Evolutionary conservation across 73 alveolate species (phyloP).

Genomic region (Tetrahymena malaccensis): DNA sequence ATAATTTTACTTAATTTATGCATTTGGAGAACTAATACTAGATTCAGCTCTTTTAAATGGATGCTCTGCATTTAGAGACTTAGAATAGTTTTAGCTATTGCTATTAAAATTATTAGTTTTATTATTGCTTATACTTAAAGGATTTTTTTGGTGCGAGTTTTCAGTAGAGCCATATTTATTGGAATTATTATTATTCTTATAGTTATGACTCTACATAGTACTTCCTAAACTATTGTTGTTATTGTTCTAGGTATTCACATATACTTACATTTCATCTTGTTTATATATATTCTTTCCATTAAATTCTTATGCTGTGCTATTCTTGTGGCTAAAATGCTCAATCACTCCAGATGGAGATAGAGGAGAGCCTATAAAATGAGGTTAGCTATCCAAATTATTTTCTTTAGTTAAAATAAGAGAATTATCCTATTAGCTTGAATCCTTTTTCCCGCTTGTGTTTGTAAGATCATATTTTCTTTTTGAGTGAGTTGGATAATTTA

Average conservation of each 20-base stretch:
- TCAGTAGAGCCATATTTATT: not conserved
- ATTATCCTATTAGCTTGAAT: not conserved
- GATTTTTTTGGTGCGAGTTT: not conserved
- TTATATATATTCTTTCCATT: not conserved
- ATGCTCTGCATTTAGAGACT: not conserved
- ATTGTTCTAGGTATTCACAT: no score
- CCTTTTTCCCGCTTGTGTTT: not conserved
- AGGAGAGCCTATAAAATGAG: not conserved
- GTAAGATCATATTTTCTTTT: not conserved
- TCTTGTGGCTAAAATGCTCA: not conserved
- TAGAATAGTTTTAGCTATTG: no score
- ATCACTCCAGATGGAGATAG: not conserved
- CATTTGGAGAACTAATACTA: not conserved
- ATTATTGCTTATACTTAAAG: not conserved
- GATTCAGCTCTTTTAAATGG: not conserved
- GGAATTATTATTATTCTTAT: not conserved
- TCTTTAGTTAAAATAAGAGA: not conserved
- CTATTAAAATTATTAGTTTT: not conserved
- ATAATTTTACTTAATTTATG: no score
- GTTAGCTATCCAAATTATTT: not conserved
- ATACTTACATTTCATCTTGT: not conserved
- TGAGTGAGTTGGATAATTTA: not conserved
- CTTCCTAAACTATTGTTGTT: not conserved
- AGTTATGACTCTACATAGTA: not conserved
- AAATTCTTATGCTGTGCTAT: not conserved